Conservation (phyloP, 306 rosid species). For the Gleditsia sinensis region DNA sequence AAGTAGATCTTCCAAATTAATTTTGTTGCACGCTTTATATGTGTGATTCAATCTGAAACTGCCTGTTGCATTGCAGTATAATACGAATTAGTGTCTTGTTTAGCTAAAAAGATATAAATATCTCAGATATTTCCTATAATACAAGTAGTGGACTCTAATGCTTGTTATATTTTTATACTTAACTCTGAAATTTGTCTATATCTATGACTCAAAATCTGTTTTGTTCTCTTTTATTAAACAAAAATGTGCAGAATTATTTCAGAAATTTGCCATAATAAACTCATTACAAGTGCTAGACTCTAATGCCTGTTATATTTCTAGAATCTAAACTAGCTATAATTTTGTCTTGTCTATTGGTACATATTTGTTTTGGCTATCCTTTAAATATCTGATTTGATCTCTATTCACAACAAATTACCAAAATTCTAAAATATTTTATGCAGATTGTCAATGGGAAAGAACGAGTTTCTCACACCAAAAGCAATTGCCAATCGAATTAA, state of each 20-base stretch:
- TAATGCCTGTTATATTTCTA: not conserved
- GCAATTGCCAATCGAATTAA: conserved; percentile 91
- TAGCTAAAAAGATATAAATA: no score
- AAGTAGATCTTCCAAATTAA: not conserved
- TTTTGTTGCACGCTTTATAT: not conserved
- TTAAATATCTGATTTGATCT: not conserved
- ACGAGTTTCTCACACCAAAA: conserved; percentile 83
- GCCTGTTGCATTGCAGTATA: not conserved
- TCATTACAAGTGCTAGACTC: not conserved
- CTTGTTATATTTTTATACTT: no score
- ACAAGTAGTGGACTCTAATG: not conserved
- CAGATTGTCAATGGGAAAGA: conserved; percentile 74
- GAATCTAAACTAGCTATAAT: not conserved
- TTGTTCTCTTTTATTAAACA: not conserved
- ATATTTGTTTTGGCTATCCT: not conserved
- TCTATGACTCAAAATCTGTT: not conserved
- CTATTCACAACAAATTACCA: not conserved
- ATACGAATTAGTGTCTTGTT: no score
- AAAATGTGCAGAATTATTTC: not conserved
- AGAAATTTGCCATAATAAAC: not conserved
- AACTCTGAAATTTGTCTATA: not conserved
- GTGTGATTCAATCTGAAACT: not conserved
- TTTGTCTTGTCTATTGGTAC: not conserved
- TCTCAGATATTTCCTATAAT: no score
- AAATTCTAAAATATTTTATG: not conserved